Evolutionary conservation across 176 grass and related monocot species (phyloP).

Genomic region (Puccinellia tenuiflora): DNA sequence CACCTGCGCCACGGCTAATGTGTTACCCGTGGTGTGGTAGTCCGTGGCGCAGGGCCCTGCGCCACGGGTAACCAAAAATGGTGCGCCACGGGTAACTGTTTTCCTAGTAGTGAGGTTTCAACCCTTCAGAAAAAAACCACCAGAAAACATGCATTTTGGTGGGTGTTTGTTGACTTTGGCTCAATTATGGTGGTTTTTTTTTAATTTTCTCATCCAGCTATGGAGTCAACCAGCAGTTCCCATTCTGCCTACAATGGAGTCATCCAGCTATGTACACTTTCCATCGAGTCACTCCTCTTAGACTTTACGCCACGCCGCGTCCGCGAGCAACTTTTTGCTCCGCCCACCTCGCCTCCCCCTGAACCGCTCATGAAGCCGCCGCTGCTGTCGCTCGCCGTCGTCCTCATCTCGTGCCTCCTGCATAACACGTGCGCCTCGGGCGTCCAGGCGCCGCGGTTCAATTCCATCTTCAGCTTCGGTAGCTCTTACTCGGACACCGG

Average conservation of each 20-base stretch:
- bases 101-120: too few relatives aligned
- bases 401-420: not conserved
- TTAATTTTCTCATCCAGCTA: too few relatives aligned
- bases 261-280: not conserved
- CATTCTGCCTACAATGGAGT: not conserved
- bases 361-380: conserved; percentile 1
- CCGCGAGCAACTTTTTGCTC: not conserved
- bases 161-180: too few relatives aligned
- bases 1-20: too few relatives aligned
- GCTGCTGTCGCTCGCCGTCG: not conserved
- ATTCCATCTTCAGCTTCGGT: conserved; percentile 67
- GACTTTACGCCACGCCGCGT: not conserved
- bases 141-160: too few relatives aligned
- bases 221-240: not conserved
- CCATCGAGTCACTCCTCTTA: not conserved
- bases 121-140: too few relatives aligned
- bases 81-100: too few relatives aligned
- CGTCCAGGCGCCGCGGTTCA: conserved; percentile 2
- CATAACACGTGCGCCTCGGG: not conserved
- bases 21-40: too few relatives aligned
- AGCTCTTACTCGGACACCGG: conserved; percentile 67
- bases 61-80: too few relatives aligned
- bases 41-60: too few relatives aligned
- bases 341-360: not conserved
- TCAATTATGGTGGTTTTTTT: too few relatives aligned